Evolutionary conservation across 2,329 filamentous ascomycete species (phyloP).

Genomic region (Lachnellula suecica): DNA sequence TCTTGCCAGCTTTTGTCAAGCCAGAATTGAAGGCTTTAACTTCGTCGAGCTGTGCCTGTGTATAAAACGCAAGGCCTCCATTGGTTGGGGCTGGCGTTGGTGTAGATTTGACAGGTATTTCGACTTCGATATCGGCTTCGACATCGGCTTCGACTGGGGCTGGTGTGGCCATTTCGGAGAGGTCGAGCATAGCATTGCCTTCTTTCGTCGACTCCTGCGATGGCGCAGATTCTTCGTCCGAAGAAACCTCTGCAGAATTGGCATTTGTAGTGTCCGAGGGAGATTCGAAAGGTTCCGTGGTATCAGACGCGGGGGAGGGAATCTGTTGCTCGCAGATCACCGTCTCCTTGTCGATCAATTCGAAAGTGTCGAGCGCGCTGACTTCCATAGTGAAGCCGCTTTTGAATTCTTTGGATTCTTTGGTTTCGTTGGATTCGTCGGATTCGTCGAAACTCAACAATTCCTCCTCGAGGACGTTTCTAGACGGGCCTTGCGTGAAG

Average conservation of each 20-base stretch:
- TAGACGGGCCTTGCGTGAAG: slow-evolving; percentile 25
- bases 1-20: slow-evolving; percentile 22
- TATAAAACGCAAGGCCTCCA: slow-evolving; percentile 18
- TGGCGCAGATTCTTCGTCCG: slow-evolving; percentile 13
- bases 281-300: slow-evolving; percentile 7
- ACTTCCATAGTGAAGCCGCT: slow-evolving; percentile 2
- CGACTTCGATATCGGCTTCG: too few species aligned
- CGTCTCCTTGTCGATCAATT: slow-evolving; percentile 3
- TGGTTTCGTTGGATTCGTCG: slow-evolving; percentile 1
- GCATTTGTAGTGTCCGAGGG: slow-evolving; percentile 11
- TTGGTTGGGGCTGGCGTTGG: neutral
- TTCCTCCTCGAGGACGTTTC: slow-evolving; percentile 20
- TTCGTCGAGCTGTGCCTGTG: slow-evolving; percentile 23
- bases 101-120: neutral
- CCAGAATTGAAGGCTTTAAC: slow-evolving; percentile 19
- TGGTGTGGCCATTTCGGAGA: slow-evolving; percentile 4
- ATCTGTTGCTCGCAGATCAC: slow-evolving; percentile 6
- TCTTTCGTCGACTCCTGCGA: neutral
- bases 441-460: slow-evolving; percentile 23
- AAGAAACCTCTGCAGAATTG: slow-evolving; percentile 16
- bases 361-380: slow-evolving; percentile 1
- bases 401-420: slow-evolving; percentile 2
- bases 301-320: slow-evolving; percentile 2
- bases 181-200: slow-evolving; percentile 8
- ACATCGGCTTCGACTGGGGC: neutral